Evolutionary conservation across 2,329 filamentous ascomycete genomes (phyloP).

Genomic region (Fusarium nelsonii): DNA sequence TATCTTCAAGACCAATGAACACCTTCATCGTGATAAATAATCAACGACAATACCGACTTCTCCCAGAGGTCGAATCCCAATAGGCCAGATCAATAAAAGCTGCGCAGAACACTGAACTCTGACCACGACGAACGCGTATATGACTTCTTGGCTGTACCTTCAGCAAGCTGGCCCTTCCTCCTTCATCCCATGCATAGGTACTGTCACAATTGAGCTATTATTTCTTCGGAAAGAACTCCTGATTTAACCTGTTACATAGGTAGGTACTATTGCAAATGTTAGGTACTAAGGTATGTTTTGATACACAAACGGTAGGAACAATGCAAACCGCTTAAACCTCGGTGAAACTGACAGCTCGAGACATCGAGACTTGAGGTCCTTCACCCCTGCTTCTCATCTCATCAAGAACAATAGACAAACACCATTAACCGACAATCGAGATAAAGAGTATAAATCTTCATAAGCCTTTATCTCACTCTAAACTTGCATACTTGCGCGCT

Average conservation of each 20-base stretch:
- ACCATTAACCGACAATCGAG: background rate
- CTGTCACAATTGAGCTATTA: background rate
- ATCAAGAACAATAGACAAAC: slow-evolving; percentile 30
- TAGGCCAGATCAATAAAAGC: no score
- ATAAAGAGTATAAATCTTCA: background rate
- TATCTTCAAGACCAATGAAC: background rate
- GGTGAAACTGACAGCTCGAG: slow-evolving; percentile 10
- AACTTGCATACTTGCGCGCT: background rate
- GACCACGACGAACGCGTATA: no score
- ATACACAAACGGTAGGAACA: background rate
- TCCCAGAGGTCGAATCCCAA: no score
- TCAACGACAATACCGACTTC: no score
- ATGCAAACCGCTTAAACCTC: slow-evolving; percentile 24
- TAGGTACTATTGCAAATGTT: no score
- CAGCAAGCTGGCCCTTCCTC: no score
- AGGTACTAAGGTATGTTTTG: background rate
- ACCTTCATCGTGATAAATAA: no score
- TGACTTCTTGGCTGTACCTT: no score
- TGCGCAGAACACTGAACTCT: no score
- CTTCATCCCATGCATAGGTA: no score
- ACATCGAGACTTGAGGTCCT: slow-evolving; percentile 6
- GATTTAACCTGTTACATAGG: background rate
- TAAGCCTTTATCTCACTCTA: background rate
- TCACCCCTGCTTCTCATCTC: slow-evolving; percentile 30
- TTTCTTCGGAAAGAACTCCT: background rate